Base-by-base conservation (phyloP, 177 flowering plant genomes). In the Vitis hybrid region DNA sequence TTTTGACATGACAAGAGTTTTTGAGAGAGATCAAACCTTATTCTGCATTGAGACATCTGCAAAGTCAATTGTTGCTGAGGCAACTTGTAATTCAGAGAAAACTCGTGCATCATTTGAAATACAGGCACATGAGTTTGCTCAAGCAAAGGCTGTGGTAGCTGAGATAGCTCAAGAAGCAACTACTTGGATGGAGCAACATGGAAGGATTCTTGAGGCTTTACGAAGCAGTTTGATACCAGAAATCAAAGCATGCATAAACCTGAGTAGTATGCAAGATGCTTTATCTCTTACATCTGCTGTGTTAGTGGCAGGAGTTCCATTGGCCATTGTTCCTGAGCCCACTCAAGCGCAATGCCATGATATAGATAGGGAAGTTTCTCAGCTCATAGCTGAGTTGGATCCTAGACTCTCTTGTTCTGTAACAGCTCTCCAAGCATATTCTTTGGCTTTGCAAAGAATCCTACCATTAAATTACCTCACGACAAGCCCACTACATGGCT, bases 281-380 rank as follows among this genome's bases (percentile, higher is more conserved):
- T 77, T 90, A 18, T 91, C 97, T 75, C 96, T 95, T 75, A 83
- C 85, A 73, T 88, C 96, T 52, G 98, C 99, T 68, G 98, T 95
- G 56, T 62, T 79, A 62, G 89, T 74, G 60, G 94, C 98, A 54
- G 92, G 95, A 52, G 91, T 95, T 73, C 99, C 99, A 65, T 71
- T 93, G 72, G 83, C 98, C 62, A 75, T 93, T 59, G 98, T 95
- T 74, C 99, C 99, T 60, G 99, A 95, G 83, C 98, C 99, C 35
- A 95, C 99, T 49, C 97, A 87, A 82, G 97, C 79, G 59, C 98
- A 91, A 54, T 95, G 98, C 81, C 82, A 76, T 67, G 99, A 95
- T 54, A 83, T 93, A 68, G 99, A 95, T 78, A 84, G 85, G 78
- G 99, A 95, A 66, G 85, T 90, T 81, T 89, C 88, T 74, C 83